phyloP scores from a whole-genome alignment of 2,329 filamentous ascomycete species.

The Trichoderma cornu-damae region DNA sequence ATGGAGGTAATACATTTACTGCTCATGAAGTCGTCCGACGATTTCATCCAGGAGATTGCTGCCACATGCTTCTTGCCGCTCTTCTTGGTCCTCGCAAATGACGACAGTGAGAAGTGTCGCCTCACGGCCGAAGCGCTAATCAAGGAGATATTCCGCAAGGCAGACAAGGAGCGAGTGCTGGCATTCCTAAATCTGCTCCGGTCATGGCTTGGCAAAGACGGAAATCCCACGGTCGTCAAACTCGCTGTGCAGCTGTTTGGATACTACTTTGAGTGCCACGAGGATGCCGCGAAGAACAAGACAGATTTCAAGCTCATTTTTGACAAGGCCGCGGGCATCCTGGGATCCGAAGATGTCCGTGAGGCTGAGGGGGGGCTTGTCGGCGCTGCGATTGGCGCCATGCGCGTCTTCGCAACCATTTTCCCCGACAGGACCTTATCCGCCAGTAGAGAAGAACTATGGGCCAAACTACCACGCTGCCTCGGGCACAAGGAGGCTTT shows the following conservation, averaged over 20 bases:
- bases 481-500: constrained; percentile 66
- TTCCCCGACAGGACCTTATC: constrained; percentile 61
- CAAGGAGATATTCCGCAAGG: constrained; percentile 72
- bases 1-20: constrained; percentile 87
- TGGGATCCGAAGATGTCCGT: constrained; percentile 50
- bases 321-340: constrained; percentile 47
- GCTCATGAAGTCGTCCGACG: constrained; percentile 77
- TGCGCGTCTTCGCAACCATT: constrained; percentile 61
- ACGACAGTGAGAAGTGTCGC: constrained; percentile 80
- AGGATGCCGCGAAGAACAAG: constrained; percentile 53
- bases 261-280: constrained; percentile 71
- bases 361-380: constrained; percentile 64
- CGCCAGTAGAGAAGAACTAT: constrained; percentile 57
- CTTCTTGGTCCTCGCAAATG: constrained; percentile 79
- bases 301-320: constrained; percentile 64
- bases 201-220: constrained; percentile 70
- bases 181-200: constrained; percentile 67
- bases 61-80: constrained; percentile 80
- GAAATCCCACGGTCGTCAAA: constrained; percentile 64
- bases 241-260: constrained; percentile 76
- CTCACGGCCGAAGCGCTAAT: constrained; percentile 75
- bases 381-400: constrained; percentile 65
- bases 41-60: constrained; percentile 76
- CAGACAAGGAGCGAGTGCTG: constrained; percentile 65
- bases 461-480: constrained; percentile 62